Base-by-base conservation (phyloP, 441 rosid species). In the Flueggea neowawraea region DNA sequence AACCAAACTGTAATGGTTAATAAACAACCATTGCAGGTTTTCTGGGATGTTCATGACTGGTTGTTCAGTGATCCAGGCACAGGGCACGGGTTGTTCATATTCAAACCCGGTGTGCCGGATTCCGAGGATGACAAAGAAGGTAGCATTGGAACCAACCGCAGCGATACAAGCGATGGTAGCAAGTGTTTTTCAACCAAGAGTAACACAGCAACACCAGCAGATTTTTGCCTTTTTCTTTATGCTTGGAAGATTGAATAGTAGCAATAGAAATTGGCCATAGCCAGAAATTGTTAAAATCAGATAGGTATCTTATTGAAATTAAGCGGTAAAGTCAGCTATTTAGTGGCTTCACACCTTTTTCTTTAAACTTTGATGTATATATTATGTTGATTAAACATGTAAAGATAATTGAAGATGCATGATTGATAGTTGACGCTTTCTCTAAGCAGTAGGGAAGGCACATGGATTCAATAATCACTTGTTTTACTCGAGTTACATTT, bases 41-140 rank as follows among this genome's bases (percentile, higher is more conserved):
- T 69, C 54, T 74, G 78, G 78, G 78, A 74, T 39, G 75, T 74
- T n/a, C 75, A 74, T 52, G 75, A 74, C 15, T 74, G 78, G 78
- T 32, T 66, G 65, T 74, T 74, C 16, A 58, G 7, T 7, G n/a
- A 44, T 51, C 44, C 72, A 0, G 66, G 72, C 52, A 16, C 59
- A 1, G 66, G 71, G 43, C 72, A 74, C 12, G 78, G 78, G 1
- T 16, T 74, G 66, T 74, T 74, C 65, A 58, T 70, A 51, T 74
- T 66, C 54, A 74, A 74, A 55, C 75, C 78, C 0, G 69, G 78
- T 6, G 22, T 57, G 16, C 32, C 66, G 1, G 75, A 70, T 12
- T 14, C 39, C 1, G 72, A 70, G 10, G 74, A 70, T 36, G 71
- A 74, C 6, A 66, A 48, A 17, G 73, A 68, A 2, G 51, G 59